phyloP scores from a whole-genome alignment of 257 asterid genomes.

The Przewalskia tangutica region DNA sequence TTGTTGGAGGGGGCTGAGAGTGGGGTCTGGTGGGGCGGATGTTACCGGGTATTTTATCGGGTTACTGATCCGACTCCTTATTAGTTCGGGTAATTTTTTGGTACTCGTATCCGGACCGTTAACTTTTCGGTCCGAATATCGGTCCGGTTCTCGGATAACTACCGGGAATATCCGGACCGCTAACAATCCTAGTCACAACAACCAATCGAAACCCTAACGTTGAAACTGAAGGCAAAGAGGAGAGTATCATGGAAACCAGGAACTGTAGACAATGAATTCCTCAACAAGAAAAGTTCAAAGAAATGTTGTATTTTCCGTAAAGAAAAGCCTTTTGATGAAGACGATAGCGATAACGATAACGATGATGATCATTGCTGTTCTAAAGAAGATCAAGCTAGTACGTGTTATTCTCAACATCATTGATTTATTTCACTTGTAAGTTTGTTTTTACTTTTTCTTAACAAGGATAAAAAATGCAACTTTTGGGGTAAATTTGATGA shows the following conservation, averaged over 20 bases:
- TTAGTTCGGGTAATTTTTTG: too few species aligned
- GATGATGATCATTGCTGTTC: conserved; percentile 5
- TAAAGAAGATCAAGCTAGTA: conserved; percentile 1
- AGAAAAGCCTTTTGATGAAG: conserved; percentile 72
- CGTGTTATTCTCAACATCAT: neutral
- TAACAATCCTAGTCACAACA: too few species aligned
- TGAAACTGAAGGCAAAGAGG: conserved; percentile 30
- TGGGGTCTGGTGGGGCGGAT: too few species aligned
- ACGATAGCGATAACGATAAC: conserved; percentile 46
- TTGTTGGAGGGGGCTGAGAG: too few species aligned
- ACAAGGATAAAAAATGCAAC: neutral
- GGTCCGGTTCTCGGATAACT: too few species aligned
- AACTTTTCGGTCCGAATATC: too few species aligned
- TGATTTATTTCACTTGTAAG: neutral
- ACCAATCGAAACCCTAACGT: conserved; percentile 18
- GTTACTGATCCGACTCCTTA: too few species aligned
- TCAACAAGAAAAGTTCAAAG: conserved; percentile 65
- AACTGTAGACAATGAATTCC: conserved; percentile 77
- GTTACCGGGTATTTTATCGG: too few species aligned
- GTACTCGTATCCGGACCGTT: too few species aligned
- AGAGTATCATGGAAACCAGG: conserved; percentile 34
- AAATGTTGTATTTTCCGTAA: conserved; percentile 70
- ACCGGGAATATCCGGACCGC: too few species aligned
- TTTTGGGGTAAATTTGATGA: neutral
- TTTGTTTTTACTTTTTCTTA: neutral